Evolutionary conservation across 768 basidiomycete genomes (phyloP).

Genomic region (Candolleomyces efflorescens): DNA sequence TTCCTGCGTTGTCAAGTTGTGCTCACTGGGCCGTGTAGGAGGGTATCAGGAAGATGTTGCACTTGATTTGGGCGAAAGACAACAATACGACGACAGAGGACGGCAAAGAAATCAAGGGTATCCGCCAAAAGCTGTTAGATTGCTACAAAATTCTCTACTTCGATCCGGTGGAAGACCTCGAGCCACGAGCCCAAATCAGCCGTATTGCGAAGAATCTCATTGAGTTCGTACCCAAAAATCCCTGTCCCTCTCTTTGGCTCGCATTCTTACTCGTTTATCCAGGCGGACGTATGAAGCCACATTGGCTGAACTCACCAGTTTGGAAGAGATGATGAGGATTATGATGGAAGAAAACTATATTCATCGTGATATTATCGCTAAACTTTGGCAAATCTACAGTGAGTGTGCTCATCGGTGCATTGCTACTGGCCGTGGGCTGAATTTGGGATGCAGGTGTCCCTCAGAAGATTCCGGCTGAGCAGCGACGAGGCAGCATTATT

Average conservation of each 20-base stretch:
- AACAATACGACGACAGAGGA: conserved; percentile 66
- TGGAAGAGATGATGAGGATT: conserved; percentile 95
- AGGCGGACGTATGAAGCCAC: conserved; percentile 92
- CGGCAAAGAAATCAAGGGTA: conserved; percentile 75
- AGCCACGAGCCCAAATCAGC: conserved; percentile 83
- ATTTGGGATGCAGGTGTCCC: conserved; percentile 52
- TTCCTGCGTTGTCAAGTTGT: not conserved
- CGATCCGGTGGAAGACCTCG: conserved; percentile 68
- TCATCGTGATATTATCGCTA: conserved; percentile 78
- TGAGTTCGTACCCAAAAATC: conserved; percentile 65
- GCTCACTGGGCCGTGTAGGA: conserved; percentile 35
- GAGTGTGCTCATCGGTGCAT: no score
- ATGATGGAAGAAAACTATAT: conserved; percentile 91
- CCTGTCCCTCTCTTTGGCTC: not conserved
- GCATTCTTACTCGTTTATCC: not conserved
- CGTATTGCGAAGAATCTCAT: conserved; percentile 97
- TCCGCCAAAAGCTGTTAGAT: conserved; percentile 83
- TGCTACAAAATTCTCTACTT: conserved; percentile 88
- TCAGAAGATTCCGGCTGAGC: conserved; percentile 69
- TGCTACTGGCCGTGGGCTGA: no score
- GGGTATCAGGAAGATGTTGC: conserved; percentile 95
- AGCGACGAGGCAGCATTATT: conserved; percentile 93
- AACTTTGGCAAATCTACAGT: conserved; percentile 98
- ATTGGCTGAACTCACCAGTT: conserved; percentile 89
- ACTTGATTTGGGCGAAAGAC: conserved; percentile 96